A percentile compares a stretch with the other conserved stretches of the same genome.
Evolutionary conservation across 2,329 filamentous ascomycete species (phyloP).

Genomic region (Furcasterigmium furcatum): DNA sequence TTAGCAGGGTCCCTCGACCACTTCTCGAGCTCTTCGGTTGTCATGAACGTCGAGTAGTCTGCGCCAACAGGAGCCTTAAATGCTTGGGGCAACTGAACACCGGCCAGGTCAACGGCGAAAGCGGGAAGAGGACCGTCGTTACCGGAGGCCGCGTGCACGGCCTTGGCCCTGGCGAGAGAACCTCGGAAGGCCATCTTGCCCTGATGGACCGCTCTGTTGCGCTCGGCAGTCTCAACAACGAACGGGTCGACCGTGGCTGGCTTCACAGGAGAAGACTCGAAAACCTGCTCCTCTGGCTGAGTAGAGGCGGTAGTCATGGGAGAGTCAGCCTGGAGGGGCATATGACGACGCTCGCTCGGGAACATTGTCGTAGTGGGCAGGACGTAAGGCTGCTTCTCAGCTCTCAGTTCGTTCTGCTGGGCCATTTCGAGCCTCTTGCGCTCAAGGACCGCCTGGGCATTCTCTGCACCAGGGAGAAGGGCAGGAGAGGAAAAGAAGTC

Average conservation of each 20-base stretch:
- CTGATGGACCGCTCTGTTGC: not conserved
- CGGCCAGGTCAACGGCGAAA: not conserved
- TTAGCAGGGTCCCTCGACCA: slow-evolving; percentile 37
- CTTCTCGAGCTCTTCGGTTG: slow-evolving; percentile 34
- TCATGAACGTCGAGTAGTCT: slow-evolving; percentile 11
- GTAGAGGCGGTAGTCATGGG: too few species aligned
- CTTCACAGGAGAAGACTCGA: not conserved
- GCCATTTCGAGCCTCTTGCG: slow-evolving; percentile 4
- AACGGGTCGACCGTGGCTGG: not conserved
- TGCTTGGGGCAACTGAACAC: not conserved
- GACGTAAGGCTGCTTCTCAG: slow-evolving; percentile 11
- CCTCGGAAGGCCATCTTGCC: not conserved
- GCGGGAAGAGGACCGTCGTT: not conserved
- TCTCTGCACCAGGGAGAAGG: slow-evolving; percentile 25
- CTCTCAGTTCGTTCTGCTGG: not conserved
- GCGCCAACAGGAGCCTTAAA: not conserved
- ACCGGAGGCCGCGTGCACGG: not conserved
- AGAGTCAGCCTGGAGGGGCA: not conserved
- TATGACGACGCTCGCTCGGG: slow-evolving; percentile 15
- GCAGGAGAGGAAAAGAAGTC: slow-evolving; percentile 58
- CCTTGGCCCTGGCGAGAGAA: not conserved
- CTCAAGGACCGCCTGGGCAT: slow-evolving; percentile 7
- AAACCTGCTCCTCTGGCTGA: too few species aligned
- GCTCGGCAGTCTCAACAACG: not conserved
- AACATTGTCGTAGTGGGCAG: slow-evolving; percentile 37